Evolutionary conservation across 371 early-diverging fungal species (phyloP).

Genomic region (Chytridium lagenaria): DNA sequence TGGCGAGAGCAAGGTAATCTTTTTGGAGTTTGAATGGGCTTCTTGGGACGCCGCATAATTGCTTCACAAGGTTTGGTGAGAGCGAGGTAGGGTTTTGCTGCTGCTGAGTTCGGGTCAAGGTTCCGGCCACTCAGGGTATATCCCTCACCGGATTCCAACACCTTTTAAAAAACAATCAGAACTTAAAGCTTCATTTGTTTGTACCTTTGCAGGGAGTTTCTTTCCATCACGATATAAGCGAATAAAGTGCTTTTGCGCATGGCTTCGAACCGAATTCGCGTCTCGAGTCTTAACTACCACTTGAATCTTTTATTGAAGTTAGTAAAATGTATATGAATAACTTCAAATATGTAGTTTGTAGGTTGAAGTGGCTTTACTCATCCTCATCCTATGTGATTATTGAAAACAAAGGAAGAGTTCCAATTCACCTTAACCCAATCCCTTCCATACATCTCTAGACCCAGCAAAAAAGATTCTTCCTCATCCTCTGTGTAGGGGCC

Average conservation of each 20-base stretch:
- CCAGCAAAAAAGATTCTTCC: conserved; percentile 74
- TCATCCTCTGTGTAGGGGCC: conserved; percentile 84
- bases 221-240: conserved; percentile 81
- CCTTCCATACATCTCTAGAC: conserved; percentile 78
- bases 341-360: too few species aligned
- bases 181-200: not conserved
- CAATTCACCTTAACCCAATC: conserved; percentile 72
- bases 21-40: not conserved
- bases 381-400: too few species aligned
- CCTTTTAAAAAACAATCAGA: conserved; percentile 42
- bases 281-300: conserved; percentile 79
- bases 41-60: not conserved
- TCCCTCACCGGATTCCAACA: conserved; percentile 78
- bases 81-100: conserved; percentile 78
- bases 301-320: conserved; percentile 57
- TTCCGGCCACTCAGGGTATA: conserved; percentile 88
- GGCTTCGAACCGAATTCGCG: conserved; percentile 82
- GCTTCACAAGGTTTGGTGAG: not conserved
- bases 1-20: not conserved
- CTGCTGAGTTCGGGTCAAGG: conserved; percentile 85
- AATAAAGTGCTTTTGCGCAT: conserved; percentile 91
- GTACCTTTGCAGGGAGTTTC: conserved; percentile 78
- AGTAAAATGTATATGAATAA: not conserved
- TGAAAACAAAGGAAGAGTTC: conserved; percentile 5
- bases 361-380: too few species aligned